Percentiles rank a stretch among this genome's conserved stretches.
Conservation (phyloP, 306 rosid genomes). For the Lagenaria siceraria region DNA sequence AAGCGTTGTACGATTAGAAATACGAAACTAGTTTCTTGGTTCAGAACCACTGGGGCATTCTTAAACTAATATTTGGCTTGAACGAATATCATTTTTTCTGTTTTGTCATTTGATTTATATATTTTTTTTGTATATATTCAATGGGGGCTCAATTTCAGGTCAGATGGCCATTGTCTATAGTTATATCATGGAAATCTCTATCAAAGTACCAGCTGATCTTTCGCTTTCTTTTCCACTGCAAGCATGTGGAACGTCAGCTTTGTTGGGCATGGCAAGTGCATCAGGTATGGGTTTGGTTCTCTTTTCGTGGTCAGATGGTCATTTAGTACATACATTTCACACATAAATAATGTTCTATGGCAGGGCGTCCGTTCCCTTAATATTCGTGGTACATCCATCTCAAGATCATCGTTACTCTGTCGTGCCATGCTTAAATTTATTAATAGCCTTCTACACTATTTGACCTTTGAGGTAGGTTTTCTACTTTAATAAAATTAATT, state of each 20-base stretch:
- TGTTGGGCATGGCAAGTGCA: slow-evolving; percentile 98
- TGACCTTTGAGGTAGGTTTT: slow-evolving; percentile 83
- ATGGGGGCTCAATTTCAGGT: slow-evolving; percentile 32
- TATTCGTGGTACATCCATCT: slow-evolving; percentile 74
- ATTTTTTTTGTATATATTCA: not conserved
- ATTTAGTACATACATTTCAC: slow-evolving; percentile 8
- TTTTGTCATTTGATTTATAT: slow-evolving; percentile 5
- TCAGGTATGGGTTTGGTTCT: slow-evolving; percentile 45
- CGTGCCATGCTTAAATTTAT: slow-evolving; percentile 96
- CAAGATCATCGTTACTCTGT: slow-evolving; percentile 89
- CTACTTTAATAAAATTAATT: slow-evolving; percentile 3
- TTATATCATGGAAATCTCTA: slow-evolving; percentile 73
- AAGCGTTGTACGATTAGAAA: not conserved
- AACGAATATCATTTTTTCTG: not conserved
- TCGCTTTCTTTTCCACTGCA: slow-evolving; percentile 86
- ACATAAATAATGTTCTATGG: slow-evolving; percentile 13
- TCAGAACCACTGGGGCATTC: not conserved
- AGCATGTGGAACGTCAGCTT: slow-evolving; percentile 90
- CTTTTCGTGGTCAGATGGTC: not conserved
- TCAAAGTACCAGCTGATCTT: slow-evolving; percentile 81
- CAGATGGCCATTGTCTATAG: slow-evolving; percentile 88
- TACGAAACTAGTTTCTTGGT: not conserved
- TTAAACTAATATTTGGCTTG: not conserved
- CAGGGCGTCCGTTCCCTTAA: slow-evolving; percentile 82
- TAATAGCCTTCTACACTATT: slow-evolving; percentile 83